Evolutionary conservation across 2,329 filamentous ascomycete species (phyloP), one percentile per base, ranked within the genome.

Genomic region (Ambrosiella xylebori): DNA sequence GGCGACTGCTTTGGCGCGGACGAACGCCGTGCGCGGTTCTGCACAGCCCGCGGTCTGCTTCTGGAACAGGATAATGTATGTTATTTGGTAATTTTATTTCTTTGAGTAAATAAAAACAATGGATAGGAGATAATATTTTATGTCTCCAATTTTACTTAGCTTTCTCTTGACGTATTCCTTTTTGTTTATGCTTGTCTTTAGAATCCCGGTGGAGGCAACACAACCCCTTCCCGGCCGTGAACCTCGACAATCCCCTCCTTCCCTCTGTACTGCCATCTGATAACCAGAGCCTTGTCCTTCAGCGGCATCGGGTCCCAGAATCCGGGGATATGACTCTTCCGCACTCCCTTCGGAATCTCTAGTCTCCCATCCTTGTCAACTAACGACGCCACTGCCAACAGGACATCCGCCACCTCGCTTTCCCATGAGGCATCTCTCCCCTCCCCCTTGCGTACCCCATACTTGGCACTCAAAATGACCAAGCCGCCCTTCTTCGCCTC

Each of bases 291-390:
- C 68, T 78, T 77, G 17, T 67, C 67, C 40, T 65, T 64, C 39
- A 64, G 64, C 4, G 74, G 75, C 11, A 69, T 71, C 13, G 75
- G 75, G 58, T 78, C 75, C 72, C 74, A 77, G 64, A 78, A 77
- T 1, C 75, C 75, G 0, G 74, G 66, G 36, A 78, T 63, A 40
- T 70, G 67, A 50, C 68, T 70, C 67, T 76, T 75, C 55, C 68
- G 64, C 56, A 76, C 63, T 0, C 72, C 71, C 2, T 58, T 57
- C 0, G 73, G 72, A 40, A 75, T 72, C 3, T 64, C 58, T 11
- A 76, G 61, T 49, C 63, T 60, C 4, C 68, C 65, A 0, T 65
- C 68, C 2, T 67, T 66, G 57, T 71, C 68, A 39, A 77, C 68
- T 40, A 77, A 64, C n/a, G 73, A 73, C 13, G 71, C 71, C 36